phyloP scores from a whole-genome alignment of 306 rosid genomes.

The Vigna unguiculata region DNA sequence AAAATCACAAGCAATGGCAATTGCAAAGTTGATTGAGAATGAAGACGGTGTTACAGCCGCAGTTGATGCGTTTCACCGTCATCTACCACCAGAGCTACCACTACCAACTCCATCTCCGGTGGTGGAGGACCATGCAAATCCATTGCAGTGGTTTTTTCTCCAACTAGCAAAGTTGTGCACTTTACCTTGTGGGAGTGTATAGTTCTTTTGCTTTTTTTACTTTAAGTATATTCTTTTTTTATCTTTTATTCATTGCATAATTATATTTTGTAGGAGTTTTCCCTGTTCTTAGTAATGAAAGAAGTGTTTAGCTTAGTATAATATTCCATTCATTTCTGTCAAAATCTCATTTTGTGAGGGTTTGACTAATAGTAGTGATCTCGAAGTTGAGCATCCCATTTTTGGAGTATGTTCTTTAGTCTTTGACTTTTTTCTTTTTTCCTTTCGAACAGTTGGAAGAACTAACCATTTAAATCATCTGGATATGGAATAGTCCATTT shows the following conservation, averaged over 20 bases:
- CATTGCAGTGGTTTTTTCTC: slow-evolving; percentile 67
- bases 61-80: slow-evolving; percentile 80
- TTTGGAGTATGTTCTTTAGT: background rate
- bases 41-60: slow-evolving; percentile 90
- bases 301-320: slow-evolving; percentile 36
- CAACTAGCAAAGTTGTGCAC: slow-evolving; percentile 64
- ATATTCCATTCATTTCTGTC: slow-evolving; percentile 60
- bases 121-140: slow-evolving; percentile 54
- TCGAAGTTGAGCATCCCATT: background rate
- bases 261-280: slow-evolving; percentile 7
- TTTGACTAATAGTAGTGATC: slow-evolving; percentile 26
- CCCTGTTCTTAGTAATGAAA: background rate
- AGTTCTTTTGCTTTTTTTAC: slow-evolving; percentile 3
- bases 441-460: too few relatives aligned
- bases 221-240: slow-evolving; percentile 5
- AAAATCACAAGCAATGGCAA: slow-evolving; percentile 64
- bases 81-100: slow-evolving; percentile 75
- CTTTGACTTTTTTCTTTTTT: too few relatives aligned
- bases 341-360: slow-evolving; percentile 26
- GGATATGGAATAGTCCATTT: too few relatives aligned
- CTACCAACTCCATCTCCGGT: slow-evolving; percentile 57
- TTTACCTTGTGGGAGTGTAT: slow-evolving; percentile 68
- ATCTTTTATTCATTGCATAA: slow-evolving; percentile 19
- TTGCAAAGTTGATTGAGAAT: slow-evolving; percentile 67
- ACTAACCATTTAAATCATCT: too few relatives aligned